Evolutionary conservation across 1,139 yeast genomes (phyloP), one percentile per base, ranked within the genome.

Genomic region (Torulaspora globosa): DNA sequence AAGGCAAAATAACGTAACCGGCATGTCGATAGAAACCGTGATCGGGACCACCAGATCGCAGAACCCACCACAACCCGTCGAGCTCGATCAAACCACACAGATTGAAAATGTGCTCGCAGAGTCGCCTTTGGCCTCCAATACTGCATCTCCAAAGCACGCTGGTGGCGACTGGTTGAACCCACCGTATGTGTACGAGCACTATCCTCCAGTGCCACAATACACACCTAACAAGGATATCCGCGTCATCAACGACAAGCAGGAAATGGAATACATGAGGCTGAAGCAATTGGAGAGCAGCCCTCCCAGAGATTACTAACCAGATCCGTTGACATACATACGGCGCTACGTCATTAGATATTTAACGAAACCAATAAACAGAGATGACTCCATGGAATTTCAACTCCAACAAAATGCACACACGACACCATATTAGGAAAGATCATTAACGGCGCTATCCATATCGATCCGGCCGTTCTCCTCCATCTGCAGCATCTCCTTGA

Each of bases 21-120:
- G 88, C 33, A 68, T 87, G 55, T 86, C 90, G 44, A 77, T 87
- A 1, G 96, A 86, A 65, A 76, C 87, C 1, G 73, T 86, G 14
- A 75, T 88, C 29, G 97, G 97, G 5, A 88, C 95, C 0, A 81
- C 76, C 56, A 69, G 89, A 52, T 43, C 49, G 16, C 36, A 32
- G 23, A 19, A 21, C 39, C 33, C 3, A 12, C n/a, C 11, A 14
- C 46, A 44, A 44, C 21, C 43, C 19, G 31, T 46, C 29, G 29
- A 43, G 11, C 41, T 29, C 18, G 41, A 42, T 11, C 41, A 18
- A 23, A 32, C 36, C 10, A 43, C 33, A 14, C 36, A 24, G 7
- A 38, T 26, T 8, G 43, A 23, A 8, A 24, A 18, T 11, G 47
- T 36, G n/a, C 34, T 15, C 12, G 14, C 36, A 9, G 47, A 39